Base-by-base conservation (phyloP, 805 yeast genomes). In the Maudiozyma pseudohumilis region DNA sequence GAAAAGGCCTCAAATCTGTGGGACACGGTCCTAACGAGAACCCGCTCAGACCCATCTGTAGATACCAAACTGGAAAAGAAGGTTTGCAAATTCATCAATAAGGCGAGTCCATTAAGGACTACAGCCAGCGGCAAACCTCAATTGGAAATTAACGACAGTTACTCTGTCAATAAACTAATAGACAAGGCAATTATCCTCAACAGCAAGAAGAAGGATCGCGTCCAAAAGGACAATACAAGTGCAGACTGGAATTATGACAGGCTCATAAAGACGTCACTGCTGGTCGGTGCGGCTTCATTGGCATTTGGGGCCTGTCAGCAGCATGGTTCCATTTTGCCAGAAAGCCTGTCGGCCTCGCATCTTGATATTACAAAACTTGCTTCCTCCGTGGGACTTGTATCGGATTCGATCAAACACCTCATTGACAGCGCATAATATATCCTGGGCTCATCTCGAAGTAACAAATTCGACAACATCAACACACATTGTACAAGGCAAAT, bases 101-200 rank as follows among this genome's bases (percentile, higher is more conserved):
- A 46, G 16, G 53, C 40, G 24, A 56, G 63, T 42, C 56, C 59
- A 2, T 34, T 64, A 24, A 35, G 49, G 21, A 55, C 52, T 1
- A 49, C 59, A 6, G 54, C 54, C 3, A 31, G 45, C n/a, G 48
- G 50, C 7, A 16, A 16, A 8, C 17, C 18, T 22, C 34, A 30
- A n/a, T n/a, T 13, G 11, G 32, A 29, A 15, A 34, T 23, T 9
- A 39, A 36, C 27, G 41, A 38, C 17, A 10, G 36, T 13, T 32
- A 38, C 6, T 15, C 35, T 11, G 47, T 48, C 5, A 8, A 34
- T 2, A 29, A 29, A 5, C 39, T 48, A 31, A 35, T 56, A 16
- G 38, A 38, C 9, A 39, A 46, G 16, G 53, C 51, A 22, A 47
- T 45, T 2, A 40, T 42, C 22, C 31, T 49, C 24, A 54, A 54